phyloP scores from a whole-genome alignment of 2,329 filamentous ascomycete genomes.

The Neonectria sp. region DNA sequence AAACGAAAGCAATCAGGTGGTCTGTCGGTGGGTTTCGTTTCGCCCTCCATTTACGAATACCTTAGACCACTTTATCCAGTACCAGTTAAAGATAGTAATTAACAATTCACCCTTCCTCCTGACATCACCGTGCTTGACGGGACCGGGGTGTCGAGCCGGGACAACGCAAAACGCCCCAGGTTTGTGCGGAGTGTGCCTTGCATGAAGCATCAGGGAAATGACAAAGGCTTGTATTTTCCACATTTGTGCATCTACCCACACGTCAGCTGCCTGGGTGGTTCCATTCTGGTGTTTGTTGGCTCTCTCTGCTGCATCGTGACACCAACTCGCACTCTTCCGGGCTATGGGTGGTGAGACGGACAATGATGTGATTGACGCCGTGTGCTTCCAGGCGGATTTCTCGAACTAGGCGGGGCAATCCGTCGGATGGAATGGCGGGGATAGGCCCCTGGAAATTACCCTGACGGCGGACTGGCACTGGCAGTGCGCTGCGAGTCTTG shows the following conservation, averaged over 20 bases:
- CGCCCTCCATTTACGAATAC: not conserved
- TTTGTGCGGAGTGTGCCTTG: constrained; percentile 11
- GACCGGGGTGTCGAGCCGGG: constrained; percentile 17
- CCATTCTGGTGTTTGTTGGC: constrained; percentile 9
- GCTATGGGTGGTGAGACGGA: not conserved
- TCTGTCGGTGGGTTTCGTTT: not conserved
- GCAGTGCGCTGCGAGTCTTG: not conserved
- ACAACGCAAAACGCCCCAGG: constrained; percentile 14
- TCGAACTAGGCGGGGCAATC: not conserved
- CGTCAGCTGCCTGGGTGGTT: not conserved
- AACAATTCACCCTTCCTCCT: not conserved
- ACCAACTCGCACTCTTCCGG: not conserved
- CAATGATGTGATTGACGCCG: not conserved
- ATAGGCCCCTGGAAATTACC: not conserved
- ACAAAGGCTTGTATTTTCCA: not conserved
- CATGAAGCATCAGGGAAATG: not conserved
- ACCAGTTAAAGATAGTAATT: not conserved
- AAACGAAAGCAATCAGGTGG: not conserved
- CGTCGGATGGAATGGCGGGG: not conserved
- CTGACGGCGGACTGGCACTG: too few relatives aligned
- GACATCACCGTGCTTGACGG: constrained; percentile 25
- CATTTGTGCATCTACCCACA: not conserved
- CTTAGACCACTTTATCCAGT: not conserved
- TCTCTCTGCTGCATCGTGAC: not conserved
- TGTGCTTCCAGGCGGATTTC: constrained; percentile 19